Evolutionary conservation across 139 green algal species (phyloP), one percentile per base, ranked within the genome.

Genomic region (Auxenochlorella protothecoides): DNA sequence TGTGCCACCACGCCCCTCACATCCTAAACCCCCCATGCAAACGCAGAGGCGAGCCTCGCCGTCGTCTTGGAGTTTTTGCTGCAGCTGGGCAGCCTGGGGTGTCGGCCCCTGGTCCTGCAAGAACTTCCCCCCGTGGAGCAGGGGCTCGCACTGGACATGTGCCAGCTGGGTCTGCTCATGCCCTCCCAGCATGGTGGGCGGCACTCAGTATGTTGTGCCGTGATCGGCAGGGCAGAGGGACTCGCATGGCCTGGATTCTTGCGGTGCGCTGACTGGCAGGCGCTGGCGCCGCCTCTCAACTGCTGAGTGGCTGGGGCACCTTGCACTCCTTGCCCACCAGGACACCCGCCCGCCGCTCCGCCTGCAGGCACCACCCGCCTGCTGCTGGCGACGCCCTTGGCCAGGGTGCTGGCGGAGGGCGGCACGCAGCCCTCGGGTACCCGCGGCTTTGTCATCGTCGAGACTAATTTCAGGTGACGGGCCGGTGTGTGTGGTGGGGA

Each of bases 391-490:
- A 95, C 89, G 0, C 79, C 70, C 55, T 73, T 95, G 72, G 88
- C 89, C 8, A 63, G 78, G 12, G 66, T 82, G 53, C 59, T 87
- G 61, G 61, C 73, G 13, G 68, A 61, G 7, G 72, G 76, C 61
- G 69, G 77, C 27, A 51, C 11, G 51, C 65, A 12, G 52, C 70
- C 16, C 4, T 12, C 53, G 9, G 63, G 61, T 2, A 72, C 59
- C n/a, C 78, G 83, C 2, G 87, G 88, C 65, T 86, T 81, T 70
- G 84, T 95, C 57, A 87, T 96, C 27, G 89, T 94, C 44, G 90
- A 96, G 69, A 92, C 89, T 60, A 96, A 95, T 81, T 95, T 85
- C 76, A 82, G 83, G 88, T 93, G 71, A 27, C 57, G 5, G 4
- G 16, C 15, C 4, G 16, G 4, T 67, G 5, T 62, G 9, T 62